Evolutionary conservation across 306 rosid genomes (phyloP).

Genomic region (Heteromeles arbutifolia): DNA sequence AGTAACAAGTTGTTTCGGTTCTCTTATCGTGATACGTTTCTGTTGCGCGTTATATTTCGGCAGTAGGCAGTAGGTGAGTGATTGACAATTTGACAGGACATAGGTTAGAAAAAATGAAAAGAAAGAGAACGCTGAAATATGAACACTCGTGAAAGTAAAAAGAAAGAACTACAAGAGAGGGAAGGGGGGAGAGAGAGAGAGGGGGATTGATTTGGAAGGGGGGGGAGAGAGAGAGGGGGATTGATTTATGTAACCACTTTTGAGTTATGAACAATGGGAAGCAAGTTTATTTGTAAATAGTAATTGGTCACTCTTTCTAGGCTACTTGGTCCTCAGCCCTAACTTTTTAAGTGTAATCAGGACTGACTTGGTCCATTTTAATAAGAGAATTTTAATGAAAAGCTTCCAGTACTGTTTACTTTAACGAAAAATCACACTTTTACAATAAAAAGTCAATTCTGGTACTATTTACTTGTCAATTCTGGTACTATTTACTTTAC

Average conservation of each 20-base stretch:
- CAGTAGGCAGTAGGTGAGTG: constrained; percentile 39
- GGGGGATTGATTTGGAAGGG: constrained; percentile 41
- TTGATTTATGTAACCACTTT: constrained; percentile 46
- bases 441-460: too few relatives aligned
- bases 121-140: constrained; percentile 10
- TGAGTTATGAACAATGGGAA: constrained; percentile 16
- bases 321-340: neutral
- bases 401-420: too few relatives aligned
- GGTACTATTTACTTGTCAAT: too few relatives aligned
- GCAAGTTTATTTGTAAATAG: constrained; percentile 39
- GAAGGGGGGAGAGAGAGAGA: too few relatives aligned
- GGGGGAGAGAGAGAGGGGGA: constrained; percentile 31
- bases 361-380: neutral
- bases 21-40: constrained; percentile 15
- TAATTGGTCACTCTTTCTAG: constrained; percentile 9
- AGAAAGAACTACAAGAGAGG: constrained; percentile 13
- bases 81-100: constrained; percentile 29
- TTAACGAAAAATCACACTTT: too few relatives aligned
- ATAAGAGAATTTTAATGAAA: too few relatives aligned
- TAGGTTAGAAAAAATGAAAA: constrained; percentile 32
- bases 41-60: constrained; percentile 14
- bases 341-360: neutral
- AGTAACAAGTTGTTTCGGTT: constrained; percentile 23
- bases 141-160: constrained; percentile 25
- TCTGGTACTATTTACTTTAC: too few relatives aligned